Base-by-base conservation (phyloP, 441 rosid species). In the Populus hybrid region DNA sequence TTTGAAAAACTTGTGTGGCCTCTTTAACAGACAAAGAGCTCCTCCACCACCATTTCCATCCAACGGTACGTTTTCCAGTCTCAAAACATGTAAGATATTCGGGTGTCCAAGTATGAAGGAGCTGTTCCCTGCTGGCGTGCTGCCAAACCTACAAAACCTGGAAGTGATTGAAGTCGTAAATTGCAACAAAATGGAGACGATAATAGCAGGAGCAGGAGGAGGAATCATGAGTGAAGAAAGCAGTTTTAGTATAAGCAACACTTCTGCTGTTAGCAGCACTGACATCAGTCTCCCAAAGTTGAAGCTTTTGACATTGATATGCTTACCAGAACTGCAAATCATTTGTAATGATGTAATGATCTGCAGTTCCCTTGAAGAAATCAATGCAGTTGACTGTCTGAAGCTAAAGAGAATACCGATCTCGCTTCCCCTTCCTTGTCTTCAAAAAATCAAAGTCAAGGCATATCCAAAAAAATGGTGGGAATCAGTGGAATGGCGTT, bases 41-140 rank as follows among this genome's bases (percentile, higher is more conserved):
- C 5, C 5, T 53, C 76, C 40, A 28, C 2, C 30, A 8, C 69
- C 42, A 21, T 32, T 11, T 7, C 35, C 36, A 0, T 53, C 65
- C 8, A 18, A 3, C 18, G 42, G 46, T 11, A 73, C 57, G 20
- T 84, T 82, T 84, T 75, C 81, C 24, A 23, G 6, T 74, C 82
- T 79, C 34, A 50, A 73, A 75, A 3, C 1, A 2, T 36, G 74
- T 46, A 0, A 0, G 0, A 10, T 83, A 12, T 10, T 1, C 9
- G 0, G 8, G 3, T 85, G 88, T 77, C 28, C 36, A 9, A 66
- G 46, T 5, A 59, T 82, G 14, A 75, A 76, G 75, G 69, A 53
- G 59, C 57, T 84, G 36, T 78, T 82, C 30, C 35, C 26, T 20
- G 46, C 35, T 3, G 35, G 14, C 26, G 35, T 75, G 75, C 26